Conservation (phyloP, 371 early-diverging fungal genomes). For the Lichtheimia hyalospora region DNA sequence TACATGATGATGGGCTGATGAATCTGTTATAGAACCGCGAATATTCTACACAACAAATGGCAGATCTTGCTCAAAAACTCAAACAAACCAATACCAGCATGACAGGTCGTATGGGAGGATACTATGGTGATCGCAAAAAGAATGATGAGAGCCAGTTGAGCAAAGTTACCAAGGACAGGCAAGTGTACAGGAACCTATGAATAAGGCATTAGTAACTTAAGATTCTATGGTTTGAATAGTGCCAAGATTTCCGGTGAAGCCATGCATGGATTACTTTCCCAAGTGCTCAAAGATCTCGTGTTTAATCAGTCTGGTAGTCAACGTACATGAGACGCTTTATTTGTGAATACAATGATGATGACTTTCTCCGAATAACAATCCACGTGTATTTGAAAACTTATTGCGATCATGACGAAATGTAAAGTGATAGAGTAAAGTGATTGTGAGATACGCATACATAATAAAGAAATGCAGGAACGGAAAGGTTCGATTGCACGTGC, state of each 20-base stretch:
- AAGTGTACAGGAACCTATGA: slow-evolving; percentile 5
- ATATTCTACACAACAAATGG: slow-evolving; percentile 75
- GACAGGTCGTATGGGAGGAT: slow-evolving; percentile 53
- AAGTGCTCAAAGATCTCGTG: slow-evolving; percentile 77
- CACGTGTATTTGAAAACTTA: no score
- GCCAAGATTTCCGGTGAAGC: slow-evolving; percentile 80
- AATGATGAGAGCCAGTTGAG: slow-evolving; percentile 67
- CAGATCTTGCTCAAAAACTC: slow-evolving; percentile 81
- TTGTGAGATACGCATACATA: no score
- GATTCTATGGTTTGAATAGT: no score
- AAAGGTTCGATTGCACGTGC: no score
- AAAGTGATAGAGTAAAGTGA: no score
- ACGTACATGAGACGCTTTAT: no score
- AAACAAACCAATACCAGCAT: slow-evolving; percentile 74
- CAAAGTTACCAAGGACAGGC: slow-evolving; percentile 78
- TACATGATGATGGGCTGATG: background rate
- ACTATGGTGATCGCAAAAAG: slow-evolving; percentile 64
- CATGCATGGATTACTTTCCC: slow-evolving; percentile 77
- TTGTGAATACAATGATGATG: no score
- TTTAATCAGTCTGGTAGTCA: slow-evolving; percentile 53
- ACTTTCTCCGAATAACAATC: no score
- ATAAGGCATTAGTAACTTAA: no score
- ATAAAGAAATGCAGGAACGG: no score
- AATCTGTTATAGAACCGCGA: slow-evolving; percentile 69
- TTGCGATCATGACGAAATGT: background rate